Evolutionary conservation across 768 basidiomycete species (phyloP).

Genomic region (Lepiota brunneoincarnata): DNA sequence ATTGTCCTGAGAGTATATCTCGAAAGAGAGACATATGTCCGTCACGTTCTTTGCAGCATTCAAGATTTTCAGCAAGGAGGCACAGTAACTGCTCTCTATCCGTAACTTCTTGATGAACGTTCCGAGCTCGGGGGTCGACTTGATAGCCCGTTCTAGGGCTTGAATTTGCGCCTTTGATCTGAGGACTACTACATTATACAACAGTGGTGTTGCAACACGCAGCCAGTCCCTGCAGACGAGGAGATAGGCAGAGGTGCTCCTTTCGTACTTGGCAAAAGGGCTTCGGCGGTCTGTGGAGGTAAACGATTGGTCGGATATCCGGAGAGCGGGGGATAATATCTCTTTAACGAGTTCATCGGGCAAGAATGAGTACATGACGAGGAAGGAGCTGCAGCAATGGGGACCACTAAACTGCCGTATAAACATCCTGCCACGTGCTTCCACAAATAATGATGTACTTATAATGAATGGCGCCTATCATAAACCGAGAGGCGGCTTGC

Average conservation of each 20-base stretch:
- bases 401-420: too few species aligned
- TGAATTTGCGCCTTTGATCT: slow-evolving; percentile 21
- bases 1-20: slow-evolving; percentile 4
- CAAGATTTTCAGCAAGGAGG: neutral
- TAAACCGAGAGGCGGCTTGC: neutral
- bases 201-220: slow-evolving; percentile 20
- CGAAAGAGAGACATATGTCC: slow-evolving; percentile 1
- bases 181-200: slow-evolving; percentile 22
- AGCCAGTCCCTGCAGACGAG: slow-evolving; percentile 23
- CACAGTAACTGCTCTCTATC: slow-evolving; percentile 21
- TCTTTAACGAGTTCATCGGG: slow-evolving; percentile 12
- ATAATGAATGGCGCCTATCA: neutral
- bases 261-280: slow-evolving; percentile 9
- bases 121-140: slow-evolving; percentile 16
- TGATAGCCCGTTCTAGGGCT: slow-evolving; percentile 16
- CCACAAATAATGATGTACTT: neutral
- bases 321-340: slow-evolving; percentile 12
- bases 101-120: slow-evolving; percentile 22
- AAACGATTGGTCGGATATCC: slow-evolving; percentile 13
- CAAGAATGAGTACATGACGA: slow-evolving; percentile 1
- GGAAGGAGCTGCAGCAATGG: neutral
- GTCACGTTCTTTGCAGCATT: neutral
- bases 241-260: slow-evolving; percentile 9
- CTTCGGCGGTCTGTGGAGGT: neutral
- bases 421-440: neutral